Evolutionary conservation across 2,329 filamentous ascomycete genomes (phyloP), one percentile per base, ranked within the genome.

Genomic region (Magnaporthiopsis rhizophila): DNA sequence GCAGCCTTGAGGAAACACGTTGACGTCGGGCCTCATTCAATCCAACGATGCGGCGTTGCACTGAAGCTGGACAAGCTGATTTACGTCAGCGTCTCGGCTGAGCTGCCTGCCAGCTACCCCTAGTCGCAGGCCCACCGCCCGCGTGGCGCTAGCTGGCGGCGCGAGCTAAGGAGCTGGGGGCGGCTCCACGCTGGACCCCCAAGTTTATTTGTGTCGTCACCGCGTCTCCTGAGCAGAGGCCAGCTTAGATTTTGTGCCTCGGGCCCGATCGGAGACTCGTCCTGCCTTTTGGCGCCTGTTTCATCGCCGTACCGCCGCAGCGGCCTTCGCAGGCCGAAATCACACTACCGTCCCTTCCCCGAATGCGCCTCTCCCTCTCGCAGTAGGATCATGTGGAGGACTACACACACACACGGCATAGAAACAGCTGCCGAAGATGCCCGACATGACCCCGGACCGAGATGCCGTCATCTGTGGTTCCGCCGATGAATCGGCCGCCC

Each of bases 381-480:
- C 45, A 53, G 45, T 2, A 53, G 45, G 45, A 53, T n/a, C 45
- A 53, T 53, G 45, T n/a, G 45, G 45, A 53, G 45, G 45, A n/a
- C 45, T 11, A n/a, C n/a, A 30, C 28, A 30, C 28, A 53, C 6
- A 7, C 21, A 53, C 45, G 18, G 8, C 9, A 21, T 53, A 53
- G 45, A 53, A 3, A n/a, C 45, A 18, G 45, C 45, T 53, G 3
- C 21, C 4, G 45, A 53, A 62, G 30, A 62, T 62, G 26, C 50
- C 45, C 50, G 61, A 45, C 28, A 62, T 57, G 61, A 45, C 45
- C 30, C 61, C 15, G 32, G 38, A 62, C 45, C 30, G 32, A 62
- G 28, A 62, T 7, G n/a, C 18, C 28, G 38, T 24, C 15, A 18
- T 56, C 60, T 3, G 18, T 28, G 8, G 45, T 24, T 8, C 21